These are phyloP conservation scores for Pseudonitzschia pungens DNA, from an alignment of 108 stramenopile genomes.

Conservation along the genomic window DNA sequence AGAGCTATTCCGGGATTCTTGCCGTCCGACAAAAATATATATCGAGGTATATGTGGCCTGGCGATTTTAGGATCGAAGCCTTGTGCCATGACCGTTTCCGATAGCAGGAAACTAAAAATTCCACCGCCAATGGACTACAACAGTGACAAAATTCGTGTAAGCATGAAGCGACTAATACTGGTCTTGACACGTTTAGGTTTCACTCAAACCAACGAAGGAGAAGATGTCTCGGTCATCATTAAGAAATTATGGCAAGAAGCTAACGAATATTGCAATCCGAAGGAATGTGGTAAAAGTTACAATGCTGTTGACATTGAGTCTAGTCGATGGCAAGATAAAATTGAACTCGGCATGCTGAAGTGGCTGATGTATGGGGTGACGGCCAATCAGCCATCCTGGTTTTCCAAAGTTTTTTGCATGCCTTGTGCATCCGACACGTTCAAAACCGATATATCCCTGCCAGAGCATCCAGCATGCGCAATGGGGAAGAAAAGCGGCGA, in stretches of 20 bases:
- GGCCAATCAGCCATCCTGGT: constrained; percentile 58
- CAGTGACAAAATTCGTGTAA: constrained; percentile 63
- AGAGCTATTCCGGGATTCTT: constrained; percentile 76
- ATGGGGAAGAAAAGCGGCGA: constrained; percentile 65
- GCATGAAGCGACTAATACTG: constrained; percentile 60
- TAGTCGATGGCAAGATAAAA: constrained; percentile 37
- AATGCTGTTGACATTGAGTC: constrained; percentile 40
- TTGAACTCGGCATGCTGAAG: constrained; percentile 75
- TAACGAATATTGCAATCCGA: constrained; percentile 13
- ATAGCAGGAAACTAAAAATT: constrained; percentile 69
- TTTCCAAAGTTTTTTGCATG: constrained; percentile 58
- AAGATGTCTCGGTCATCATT: constrained; percentile 35
- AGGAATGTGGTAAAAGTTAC: constrained; percentile 9
- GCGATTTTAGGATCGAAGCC: constrained; percentile 70
- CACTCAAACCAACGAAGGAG: constrained; percentile 22
- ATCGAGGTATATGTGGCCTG: constrained; percentile 59
- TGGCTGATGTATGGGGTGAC: constrained; percentile 76
- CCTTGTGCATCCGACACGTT: constrained; percentile 49
- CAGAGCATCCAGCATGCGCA: constrained; percentile 48
- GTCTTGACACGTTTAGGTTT: constrained; percentile 46
- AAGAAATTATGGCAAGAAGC: constrained; percentile 54
- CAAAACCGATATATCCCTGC: constrained; percentile 1
- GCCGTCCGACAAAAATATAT: constrained; percentile 74
- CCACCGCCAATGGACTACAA: constrained; percentile 49
- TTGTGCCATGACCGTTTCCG: constrained; percentile 62